Percentiles rank a stretch among this genome's conserved stretches.
phyloP scores from a whole-genome alignment of 2,329 filamentous ascomycete species.

The Xylariaceae sp. region DNA sequence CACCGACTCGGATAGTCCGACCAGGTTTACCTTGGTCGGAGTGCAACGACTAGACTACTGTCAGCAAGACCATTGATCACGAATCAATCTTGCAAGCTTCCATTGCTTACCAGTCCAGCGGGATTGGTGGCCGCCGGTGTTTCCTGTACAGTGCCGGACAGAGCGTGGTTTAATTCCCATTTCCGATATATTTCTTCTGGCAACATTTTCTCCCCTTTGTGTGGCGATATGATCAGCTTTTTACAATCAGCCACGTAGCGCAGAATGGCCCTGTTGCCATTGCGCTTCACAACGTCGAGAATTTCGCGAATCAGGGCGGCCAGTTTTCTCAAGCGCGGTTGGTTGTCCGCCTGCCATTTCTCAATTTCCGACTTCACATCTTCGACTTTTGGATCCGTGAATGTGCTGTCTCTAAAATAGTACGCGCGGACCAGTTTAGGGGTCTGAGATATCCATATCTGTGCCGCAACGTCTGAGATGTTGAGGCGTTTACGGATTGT shows the following conservation, averaged over 20 bases:
- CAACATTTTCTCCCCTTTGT: neutral
- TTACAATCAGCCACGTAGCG: neutral
- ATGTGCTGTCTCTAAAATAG: slow-evolving; percentile 34
- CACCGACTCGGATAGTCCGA: neutral
- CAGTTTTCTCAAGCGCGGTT: slow-evolving; percentile 30
- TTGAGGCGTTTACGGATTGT: slow-evolving; percentile 31
- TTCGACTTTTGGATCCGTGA: slow-evolving; percentile 33
- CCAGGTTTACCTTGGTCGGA: neutral
- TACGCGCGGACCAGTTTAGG: slow-evolving; percentile 43
- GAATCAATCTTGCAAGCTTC: neutral
- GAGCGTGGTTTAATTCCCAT: neutral
- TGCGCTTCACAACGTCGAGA: slow-evolving; percentile 26
- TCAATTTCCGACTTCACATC: slow-evolving; percentile 32
- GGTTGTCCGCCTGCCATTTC: slow-evolving; percentile 35
- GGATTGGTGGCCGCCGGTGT: neutral
- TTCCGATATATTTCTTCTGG: slow-evolving; percentile 3
- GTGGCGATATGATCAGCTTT: neutral
- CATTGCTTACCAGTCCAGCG: neutral
- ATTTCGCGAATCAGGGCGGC: slow-evolving; percentile 33
- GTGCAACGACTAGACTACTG: neutral
- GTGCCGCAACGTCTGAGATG: slow-evolving; percentile 34
- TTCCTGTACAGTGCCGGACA: neutral
- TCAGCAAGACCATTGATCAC: neutral
- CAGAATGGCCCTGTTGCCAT: slow-evolving; percentile 7
- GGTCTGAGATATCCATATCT: slow-evolving; percentile 45